Evolutionary conservation across 2,329 filamentous ascomycete genomes (phyloP).

Genomic region (Leptographium radiaticola): DNA sequence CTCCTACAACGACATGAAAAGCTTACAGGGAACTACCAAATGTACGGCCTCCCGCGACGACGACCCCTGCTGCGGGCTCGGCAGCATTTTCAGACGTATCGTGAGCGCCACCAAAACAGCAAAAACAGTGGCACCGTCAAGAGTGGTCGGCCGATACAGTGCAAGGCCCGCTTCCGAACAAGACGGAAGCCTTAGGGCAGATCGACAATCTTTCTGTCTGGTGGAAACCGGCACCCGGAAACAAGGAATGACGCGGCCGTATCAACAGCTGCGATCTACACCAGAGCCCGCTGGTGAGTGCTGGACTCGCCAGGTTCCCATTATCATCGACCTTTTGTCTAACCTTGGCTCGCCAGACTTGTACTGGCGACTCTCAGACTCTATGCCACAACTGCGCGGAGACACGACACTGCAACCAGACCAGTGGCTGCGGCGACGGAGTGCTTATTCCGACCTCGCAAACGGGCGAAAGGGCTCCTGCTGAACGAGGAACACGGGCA

Average conservation of each 20-base stretch:
- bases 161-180: not conserved
- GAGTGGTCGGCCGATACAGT: not conserved
- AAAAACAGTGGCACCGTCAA: not conserved
- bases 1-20: slow-evolving; percentile 11
- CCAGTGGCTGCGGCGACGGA: not conserved
- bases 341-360: not conserved
- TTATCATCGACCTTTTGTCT: no score
- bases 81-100: not conserved
- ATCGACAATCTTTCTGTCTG: no score
- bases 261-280: not conserved
- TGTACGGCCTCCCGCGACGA: not conserved
- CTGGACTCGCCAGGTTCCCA: no score
- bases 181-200: no score
- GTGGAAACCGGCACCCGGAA: no score
- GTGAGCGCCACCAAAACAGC: not conserved
- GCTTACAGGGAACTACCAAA: slow-evolving; percentile 2
- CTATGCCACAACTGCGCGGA: not conserved
- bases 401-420: not conserved
- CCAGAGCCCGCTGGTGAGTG: no score
- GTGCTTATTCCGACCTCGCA: not conserved
- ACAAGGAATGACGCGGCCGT: no score
- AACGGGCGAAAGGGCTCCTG: not conserved
- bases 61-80: not conserved
- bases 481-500: not conserved
- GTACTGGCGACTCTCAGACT: not conserved